Evolutionary conservation across 768 basidiomycete genomes (phyloP).

Genomic region (Termitomyces sp.): DNA sequence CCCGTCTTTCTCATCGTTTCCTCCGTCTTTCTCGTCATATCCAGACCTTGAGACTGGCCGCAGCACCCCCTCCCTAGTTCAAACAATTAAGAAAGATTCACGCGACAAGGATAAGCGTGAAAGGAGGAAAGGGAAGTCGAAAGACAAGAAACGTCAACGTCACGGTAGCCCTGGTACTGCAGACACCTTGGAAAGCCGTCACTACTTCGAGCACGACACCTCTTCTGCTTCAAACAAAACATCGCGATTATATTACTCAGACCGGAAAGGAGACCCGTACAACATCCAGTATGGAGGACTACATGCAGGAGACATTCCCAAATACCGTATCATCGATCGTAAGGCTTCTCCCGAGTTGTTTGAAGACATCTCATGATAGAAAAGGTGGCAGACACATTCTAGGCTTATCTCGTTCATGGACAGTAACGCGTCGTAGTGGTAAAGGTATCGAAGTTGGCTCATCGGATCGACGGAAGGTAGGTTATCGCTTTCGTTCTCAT

Average conservation of each 20-base stretch:
- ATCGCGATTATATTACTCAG: slow-evolving; percentile 49
- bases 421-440: slow-evolving; percentile 36
- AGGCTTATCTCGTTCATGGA: slow-evolving; percentile 50
- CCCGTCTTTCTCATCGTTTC: slow-evolving; percentile 57
- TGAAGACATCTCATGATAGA: slow-evolving; percentile 44
- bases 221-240: slow-evolving; percentile 20
- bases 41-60: slow-evolving; percentile 51
- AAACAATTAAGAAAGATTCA: slow-evolving; percentile 8
- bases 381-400: slow-evolving; percentile 59
- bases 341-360: slow-evolving; percentile 21
- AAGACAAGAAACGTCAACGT: slow-evolving; percentile 25
- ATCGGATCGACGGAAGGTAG: slow-evolving; percentile 38
- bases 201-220: slow-evolving; percentile 14
- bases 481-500: neutral
- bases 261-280: slow-evolving; percentile 59
- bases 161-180: slow-evolving; percentile 17
- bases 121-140: slow-evolving; percentile 16
- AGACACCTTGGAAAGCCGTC: slow-evolving; percentile 12
- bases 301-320: slow-evolving; percentile 59
- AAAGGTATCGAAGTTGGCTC: slow-evolving; percentile 57
- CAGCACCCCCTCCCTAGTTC: slow-evolving; percentile 21
- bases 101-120: slow-evolving; percentile 23
- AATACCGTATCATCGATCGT: slow-evolving; percentile 57
- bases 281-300: slow-evolving; percentile 67
- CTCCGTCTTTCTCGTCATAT: slow-evolving; percentile 66